These are phyloP conservation scores for Fusarium zealandicum DNA, from an alignment of 2,329 filamentous ascomycete species.

Conservation along the genomic window DNA sequence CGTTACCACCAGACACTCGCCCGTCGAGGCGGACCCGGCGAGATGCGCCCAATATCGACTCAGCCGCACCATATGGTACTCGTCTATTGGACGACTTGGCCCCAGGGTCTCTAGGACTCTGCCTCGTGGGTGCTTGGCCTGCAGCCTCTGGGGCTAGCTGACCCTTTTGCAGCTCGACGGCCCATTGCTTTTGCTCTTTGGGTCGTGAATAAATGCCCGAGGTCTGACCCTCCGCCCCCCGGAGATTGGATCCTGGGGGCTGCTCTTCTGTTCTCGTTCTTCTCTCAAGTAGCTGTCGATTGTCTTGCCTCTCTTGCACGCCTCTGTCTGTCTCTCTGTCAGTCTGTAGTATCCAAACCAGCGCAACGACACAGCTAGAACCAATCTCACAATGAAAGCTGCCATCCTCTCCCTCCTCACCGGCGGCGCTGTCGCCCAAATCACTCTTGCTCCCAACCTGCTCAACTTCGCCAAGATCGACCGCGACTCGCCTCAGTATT, in stretches of 20 bases:
- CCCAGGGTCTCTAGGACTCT: conserved; percentile 18
- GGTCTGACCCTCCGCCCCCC: conserved; percentile 8
- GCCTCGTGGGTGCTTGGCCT: conserved; percentile 33
- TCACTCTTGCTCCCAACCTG: conserved; percentile 30
- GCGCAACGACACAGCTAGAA: not conserved
- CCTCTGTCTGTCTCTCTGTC: too few relatives aligned
- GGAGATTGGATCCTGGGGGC: conserved; percentile 9
- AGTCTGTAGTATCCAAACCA: conserved; percentile 8
- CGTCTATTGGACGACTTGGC: conserved; percentile 25
- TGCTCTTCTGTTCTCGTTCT: conserved; percentile 7
- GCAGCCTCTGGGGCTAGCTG: conserved; percentile 8
- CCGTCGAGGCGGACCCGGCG: too few relatives aligned
- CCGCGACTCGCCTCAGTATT: conserved; percentile 35
- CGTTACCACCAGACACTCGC: conserved; percentile 8
- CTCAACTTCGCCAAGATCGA: conserved; percentile 39
- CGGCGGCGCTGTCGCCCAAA: conserved; percentile 40
- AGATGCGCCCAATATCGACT: conserved; percentile 26
- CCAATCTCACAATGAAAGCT: conserved; percentile 37
- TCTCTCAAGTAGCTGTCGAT: conserved; percentile 17
- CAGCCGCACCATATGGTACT: conserved; percentile 34
- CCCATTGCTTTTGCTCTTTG: conserved; percentile 14
- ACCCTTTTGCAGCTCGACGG: conserved; percentile 21
- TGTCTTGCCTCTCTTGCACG: not conserved
- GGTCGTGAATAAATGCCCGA: conserved; percentile 29
- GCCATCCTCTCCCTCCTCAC: conserved; percentile 34